phyloP scores from a whole-genome alignment of 768 basidiomycete species.

The Favolaschia claudopus region DNA sequence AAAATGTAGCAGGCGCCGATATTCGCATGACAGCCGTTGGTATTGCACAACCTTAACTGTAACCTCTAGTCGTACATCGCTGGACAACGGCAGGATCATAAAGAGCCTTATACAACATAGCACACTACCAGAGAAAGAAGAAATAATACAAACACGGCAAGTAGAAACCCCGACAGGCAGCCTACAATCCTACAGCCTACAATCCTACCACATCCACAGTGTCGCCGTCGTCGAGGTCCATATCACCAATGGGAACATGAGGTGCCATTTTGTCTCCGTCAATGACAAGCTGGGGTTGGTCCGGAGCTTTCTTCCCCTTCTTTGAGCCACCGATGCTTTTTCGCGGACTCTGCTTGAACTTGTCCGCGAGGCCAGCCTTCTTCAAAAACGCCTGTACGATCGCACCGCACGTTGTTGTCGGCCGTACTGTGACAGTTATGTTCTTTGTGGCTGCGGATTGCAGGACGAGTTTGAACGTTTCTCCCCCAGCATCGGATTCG shows the following conservation, averaged over 20 bases:
- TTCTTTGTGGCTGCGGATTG: slow-evolving; percentile 64
- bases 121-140: background rate
- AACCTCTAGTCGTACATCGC: too few relatives aligned
- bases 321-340: slow-evolving; percentile 33
- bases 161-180: background rate
- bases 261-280: slow-evolving; percentile 79
- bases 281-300: slow-evolving; percentile 60
- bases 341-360: slow-evolving; percentile 43
- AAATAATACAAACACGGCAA: background rate
- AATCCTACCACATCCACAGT: slow-evolving; percentile 77
- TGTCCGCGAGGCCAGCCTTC: slow-evolving; percentile 64
- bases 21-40: too few relatives aligned
- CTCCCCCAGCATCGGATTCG: slow-evolving; percentile 54
- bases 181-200: slow-evolving; percentile 54
- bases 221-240: slow-evolving; percentile 83
- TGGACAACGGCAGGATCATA: too few relatives aligned
- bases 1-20: too few relatives aligned
- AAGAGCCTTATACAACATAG: too few relatives aligned
- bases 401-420: slow-evolving; percentile 77
- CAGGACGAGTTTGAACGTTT: slow-evolving; percentile 71
- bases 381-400: slow-evolving; percentile 81
- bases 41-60: too few relatives aligned
- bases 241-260: slow-evolving; percentile 65
- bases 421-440: slow-evolving; percentile 72
- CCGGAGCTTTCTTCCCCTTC: slow-evolving; percentile 40